Evolutionary conservation across 1,284 basidiomycete genomes (phyloP).

Genomic region (Peniophora sp.): DNA sequence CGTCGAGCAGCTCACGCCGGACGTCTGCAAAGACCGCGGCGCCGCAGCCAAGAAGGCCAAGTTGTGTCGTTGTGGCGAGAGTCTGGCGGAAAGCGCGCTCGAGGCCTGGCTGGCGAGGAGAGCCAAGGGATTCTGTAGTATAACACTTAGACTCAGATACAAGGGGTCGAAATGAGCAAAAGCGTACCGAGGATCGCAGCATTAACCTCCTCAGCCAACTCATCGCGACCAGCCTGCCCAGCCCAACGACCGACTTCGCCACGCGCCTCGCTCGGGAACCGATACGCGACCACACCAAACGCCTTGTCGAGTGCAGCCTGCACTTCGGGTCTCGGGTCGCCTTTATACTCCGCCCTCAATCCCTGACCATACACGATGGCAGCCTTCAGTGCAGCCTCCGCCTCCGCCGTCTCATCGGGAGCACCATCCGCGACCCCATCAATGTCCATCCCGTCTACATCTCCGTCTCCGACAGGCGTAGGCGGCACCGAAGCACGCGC

Average conservation of each 20-base stretch:
- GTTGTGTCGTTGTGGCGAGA: constrained; percentile 52
- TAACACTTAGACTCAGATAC: constrained; percentile 5
- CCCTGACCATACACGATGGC: constrained; percentile 66
- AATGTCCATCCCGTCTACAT: constrained; percentile 34
- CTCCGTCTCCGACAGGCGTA: constrained; percentile 11
- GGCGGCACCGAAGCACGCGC: constrained; percentile 4
- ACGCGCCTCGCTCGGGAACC: constrained; percentile 59
- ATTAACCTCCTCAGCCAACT: constrained; percentile 71
- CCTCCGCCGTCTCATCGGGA: constrained; percentile 14
- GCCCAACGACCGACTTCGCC: constrained; percentile 59
- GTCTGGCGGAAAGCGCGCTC: constrained; percentile 73
- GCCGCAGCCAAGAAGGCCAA: constrained; percentile 63
- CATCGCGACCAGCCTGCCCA: constrained; percentile 54
- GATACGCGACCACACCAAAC: constrained; percentile 71
- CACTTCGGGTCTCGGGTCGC: constrained; percentile 52
- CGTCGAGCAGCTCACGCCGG: constrained; percentile 54
- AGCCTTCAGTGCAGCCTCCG: constrained; percentile 46
- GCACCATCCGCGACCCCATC: constrained; percentile 25
- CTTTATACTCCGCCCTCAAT: constrained; percentile 58
- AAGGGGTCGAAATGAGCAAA: constrained; percentile 2
- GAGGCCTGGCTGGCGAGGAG: constrained; percentile 59
- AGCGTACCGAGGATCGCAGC: constrained; percentile 70
- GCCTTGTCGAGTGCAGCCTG: constrained; percentile 60
- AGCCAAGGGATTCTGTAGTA: constrained; percentile 63
- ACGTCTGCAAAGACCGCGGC: constrained; percentile 76